These are phyloP conservation scores for Saccharomyces hybrid DNA, from an alignment of 1,139 yeast genomes.

Conservation along the genomic window DNA sequence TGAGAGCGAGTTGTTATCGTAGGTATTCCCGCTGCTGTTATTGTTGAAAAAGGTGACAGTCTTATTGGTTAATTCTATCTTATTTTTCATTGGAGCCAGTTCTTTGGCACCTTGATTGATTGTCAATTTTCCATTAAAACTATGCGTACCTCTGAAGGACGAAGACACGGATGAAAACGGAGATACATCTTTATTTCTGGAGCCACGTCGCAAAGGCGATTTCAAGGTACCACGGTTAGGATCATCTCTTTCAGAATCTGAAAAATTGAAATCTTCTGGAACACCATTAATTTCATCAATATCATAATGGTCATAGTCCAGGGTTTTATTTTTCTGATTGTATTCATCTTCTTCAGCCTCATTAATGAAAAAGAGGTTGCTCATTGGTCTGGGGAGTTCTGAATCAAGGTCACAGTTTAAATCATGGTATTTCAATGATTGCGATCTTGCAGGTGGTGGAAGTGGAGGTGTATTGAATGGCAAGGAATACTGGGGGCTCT, in stretches of 20 bases:
- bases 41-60: slow-evolving; percentile 49
- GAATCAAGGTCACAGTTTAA: slow-evolving; percentile 27
- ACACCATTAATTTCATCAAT: slow-evolving; percentile 49
- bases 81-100: slow-evolving; percentile 34
- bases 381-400: slow-evolving; percentile 27
- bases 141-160: slow-evolving; percentile 29
- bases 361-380: slow-evolving; percentile 29
- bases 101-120: slow-evolving; percentile 27
- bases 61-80: slow-evolving; percentile 43
- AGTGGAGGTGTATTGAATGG: slow-evolving; percentile 6
- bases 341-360: slow-evolving; percentile 30
- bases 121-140: slow-evolving; percentile 25
- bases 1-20: not conserved
- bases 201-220: not conserved
- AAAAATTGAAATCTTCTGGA: slow-evolving; percentile 55
- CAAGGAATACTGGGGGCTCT: not conserved
- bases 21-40: not conserved
- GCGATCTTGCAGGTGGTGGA: slow-evolving; percentile 27
- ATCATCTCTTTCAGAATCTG: slow-evolving; percentile 30
- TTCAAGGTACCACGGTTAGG: not conserved
- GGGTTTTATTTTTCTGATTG: slow-evolving; percentile 11
- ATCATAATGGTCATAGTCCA: slow-evolving; percentile 23
- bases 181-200: slow-evolving; percentile 9
- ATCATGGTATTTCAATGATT: slow-evolving; percentile 28
- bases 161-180: slow-evolving; percentile 15